Evolutionary conservation across 768 basidiomycete genomes (phyloP).

Genomic region (Dentipellis sp.): DNA sequence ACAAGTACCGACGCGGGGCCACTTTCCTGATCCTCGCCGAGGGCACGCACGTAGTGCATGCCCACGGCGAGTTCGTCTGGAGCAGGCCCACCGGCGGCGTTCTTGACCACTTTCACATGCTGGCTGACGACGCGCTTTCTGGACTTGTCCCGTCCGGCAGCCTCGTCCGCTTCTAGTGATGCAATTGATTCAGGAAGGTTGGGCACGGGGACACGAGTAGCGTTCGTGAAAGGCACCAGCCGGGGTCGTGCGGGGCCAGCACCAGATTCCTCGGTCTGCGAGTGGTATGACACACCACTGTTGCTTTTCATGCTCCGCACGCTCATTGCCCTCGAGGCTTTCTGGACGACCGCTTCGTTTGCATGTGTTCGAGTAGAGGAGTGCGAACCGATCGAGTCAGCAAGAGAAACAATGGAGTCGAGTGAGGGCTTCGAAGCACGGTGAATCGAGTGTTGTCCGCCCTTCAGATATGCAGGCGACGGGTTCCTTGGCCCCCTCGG

Average conservation of each 20-base stretch:
- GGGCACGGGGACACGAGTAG: conserved; percentile 56
- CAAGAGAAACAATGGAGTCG: conserved; percentile 17
- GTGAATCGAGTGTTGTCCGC: conserved; percentile 10
- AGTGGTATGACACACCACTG: conserved; percentile 26
- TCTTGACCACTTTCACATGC: conserved; percentile 48
- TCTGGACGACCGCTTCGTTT: conserved; percentile 36
- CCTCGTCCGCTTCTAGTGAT: not conserved
- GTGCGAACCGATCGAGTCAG: conserved; percentile 22
- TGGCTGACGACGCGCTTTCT: conserved; percentile 45
- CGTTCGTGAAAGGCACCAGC: conserved; percentile 63
- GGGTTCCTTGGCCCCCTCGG: conserved; percentile 30
- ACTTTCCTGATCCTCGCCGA: conserved; percentile 42
- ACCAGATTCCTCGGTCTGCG: conserved; percentile 17
- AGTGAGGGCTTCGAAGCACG: conserved; percentile 8
- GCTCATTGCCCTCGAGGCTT: conserved; percentile 44
- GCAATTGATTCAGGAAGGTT: conserved; percentile 24
- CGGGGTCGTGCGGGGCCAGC: conserved; percentile 35
- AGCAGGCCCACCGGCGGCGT: conserved; percentile 23
- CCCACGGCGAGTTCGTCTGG: conserved; percentile 62
- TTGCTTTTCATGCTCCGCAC: conserved; percentile 38
- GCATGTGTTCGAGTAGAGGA: conserved; percentile 28
- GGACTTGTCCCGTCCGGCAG: conserved; percentile 4
- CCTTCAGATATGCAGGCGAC: conserved; percentile 26
- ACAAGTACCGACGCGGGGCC: conserved; percentile 8
- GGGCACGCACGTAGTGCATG: conserved; percentile 59